Conservation (phyloP, 257 asterid genomes). For the Linaria vulgaris region DNA sequence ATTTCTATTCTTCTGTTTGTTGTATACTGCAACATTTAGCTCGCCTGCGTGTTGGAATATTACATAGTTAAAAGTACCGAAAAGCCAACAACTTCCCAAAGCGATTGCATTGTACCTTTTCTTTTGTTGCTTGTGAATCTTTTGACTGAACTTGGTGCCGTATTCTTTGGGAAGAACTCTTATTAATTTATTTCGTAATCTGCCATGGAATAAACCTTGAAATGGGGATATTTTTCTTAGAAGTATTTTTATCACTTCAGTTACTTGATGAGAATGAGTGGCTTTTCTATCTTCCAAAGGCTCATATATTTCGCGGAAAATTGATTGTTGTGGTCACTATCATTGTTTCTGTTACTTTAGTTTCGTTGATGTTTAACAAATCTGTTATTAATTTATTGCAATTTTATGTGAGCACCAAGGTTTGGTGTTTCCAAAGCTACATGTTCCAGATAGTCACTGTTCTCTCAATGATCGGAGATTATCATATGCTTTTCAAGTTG, state of each 20-base stretch:
- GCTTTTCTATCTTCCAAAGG: background rate
- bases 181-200: background rate
- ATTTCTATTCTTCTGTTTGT: background rate
- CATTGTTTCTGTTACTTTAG: background rate
- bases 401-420: background rate
- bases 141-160: slow-evolving; percentile 1
- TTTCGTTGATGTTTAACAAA: background rate
- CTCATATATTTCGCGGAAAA: background rate
- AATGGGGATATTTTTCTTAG: background rate
- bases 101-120: background rate
- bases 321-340: background rate
- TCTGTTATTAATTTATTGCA: background rate
- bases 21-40: background rate
- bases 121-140: background rate
- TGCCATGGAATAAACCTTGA: background rate
- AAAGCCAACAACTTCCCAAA: background rate
- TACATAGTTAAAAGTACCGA: background rate
- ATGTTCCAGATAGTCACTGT: background rate
- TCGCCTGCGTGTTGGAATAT: background rate
- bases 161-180: background rate
- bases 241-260: background rate
- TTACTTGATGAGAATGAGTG: background rate
- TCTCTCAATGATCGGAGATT: background rate
- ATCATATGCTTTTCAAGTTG: background rate
- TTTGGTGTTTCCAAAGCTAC: background rate